These are phyloP conservation scores for Torrubiella hemipterigena DNA, from an alignment of 2,329 filamentous ascomycete genomes.

Conservation along the genomic window DNA sequence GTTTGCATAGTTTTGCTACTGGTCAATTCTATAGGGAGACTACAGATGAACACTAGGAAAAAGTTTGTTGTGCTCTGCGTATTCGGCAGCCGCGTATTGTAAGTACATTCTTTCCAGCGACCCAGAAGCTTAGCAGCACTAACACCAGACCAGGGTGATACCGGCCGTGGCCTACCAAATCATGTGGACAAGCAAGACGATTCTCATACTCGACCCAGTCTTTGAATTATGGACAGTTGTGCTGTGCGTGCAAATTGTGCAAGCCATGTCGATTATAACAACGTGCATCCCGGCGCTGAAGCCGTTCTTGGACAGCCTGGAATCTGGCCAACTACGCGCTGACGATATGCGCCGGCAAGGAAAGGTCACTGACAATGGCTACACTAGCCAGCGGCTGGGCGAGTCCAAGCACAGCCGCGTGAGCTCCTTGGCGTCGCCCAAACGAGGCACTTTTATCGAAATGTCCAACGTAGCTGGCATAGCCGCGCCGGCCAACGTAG, in stretches of 20 bases:
- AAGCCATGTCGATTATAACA: constrained; percentile 2
- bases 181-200: neutral
- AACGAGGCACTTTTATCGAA: too few relatives aligned
- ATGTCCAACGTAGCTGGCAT: too few relatives aligned
- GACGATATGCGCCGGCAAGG: constrained; percentile 1
- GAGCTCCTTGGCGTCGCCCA: too few relatives aligned
- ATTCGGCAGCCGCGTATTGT: constrained; percentile 4
- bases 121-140: too few relatives aligned
- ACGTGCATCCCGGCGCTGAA: constrained; percentile 4
- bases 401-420: too few relatives aligned
- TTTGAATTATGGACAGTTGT: constrained; percentile 3
- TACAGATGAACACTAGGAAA: constrained; percentile 2
- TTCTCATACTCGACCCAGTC: neutral
- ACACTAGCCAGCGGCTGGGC: too few relatives aligned
- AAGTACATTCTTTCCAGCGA: neutral
- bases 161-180: constrained; percentile 3
- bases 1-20: neutral
- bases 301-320: constrained; percentile 4
- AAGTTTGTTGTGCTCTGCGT: constrained; percentile 2
- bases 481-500: too few relatives aligned
- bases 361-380: constrained; percentile 1
- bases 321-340: constrained; percentile 3
- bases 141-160: constrained; percentile 1
- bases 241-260: constrained; percentile 2
- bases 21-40: too few relatives aligned